Evolutionary conservation across 345 rosid species (phyloP), one percentile per base, ranked within the genome.

Genomic region (Nasturtium officinale): DNA sequence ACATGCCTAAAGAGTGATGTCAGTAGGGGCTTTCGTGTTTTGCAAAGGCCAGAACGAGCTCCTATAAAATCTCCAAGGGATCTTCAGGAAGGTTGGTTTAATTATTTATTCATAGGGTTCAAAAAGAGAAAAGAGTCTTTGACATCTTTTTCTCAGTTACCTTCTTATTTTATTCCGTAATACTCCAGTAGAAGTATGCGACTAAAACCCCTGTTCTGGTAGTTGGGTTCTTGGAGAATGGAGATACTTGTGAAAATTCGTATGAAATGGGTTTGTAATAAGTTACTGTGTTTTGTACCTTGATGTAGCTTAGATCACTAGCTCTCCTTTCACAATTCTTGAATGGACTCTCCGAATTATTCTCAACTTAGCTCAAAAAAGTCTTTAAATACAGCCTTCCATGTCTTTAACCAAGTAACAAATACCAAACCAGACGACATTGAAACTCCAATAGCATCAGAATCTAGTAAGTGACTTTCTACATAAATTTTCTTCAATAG

Each of bases 341-440:
- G 98, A 92, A 83, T 92, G 96, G 96, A 92, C 95, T 73, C 96
- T 92, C 72, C 98, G 96, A 74, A 85, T 90, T 68, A 84, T 86
- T 81, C 91, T 95, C 7, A 78, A 83, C 56, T 82, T 87, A 76
- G 77, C 63, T 64, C 90, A 80, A 80, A 81, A 71, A 71, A 83
- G 68, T 65, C 82, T 85, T 28, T 71, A 87, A 28, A 81, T 74
- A 72, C 87, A 85, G 74, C 63, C 75, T 3, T 52, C 75, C 11
- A 73, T 83, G 54, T 79, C 85, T 58, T 74, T 32, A 86, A 81
- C 46, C 82, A 82, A 28, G 60, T 40, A 63, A 40, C 76, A 30
- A 74, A 68, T 53, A 74, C 32, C 57, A 67, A 79, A 69, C 43
- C 82, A 57, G 89, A 84, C 72, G 90, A 77, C 59, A 66, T 53